phyloP scores from a whole-genome alignment of 2,329 filamentous ascomycete genomes.

The Pyrenochaeta sp. region DNA sequence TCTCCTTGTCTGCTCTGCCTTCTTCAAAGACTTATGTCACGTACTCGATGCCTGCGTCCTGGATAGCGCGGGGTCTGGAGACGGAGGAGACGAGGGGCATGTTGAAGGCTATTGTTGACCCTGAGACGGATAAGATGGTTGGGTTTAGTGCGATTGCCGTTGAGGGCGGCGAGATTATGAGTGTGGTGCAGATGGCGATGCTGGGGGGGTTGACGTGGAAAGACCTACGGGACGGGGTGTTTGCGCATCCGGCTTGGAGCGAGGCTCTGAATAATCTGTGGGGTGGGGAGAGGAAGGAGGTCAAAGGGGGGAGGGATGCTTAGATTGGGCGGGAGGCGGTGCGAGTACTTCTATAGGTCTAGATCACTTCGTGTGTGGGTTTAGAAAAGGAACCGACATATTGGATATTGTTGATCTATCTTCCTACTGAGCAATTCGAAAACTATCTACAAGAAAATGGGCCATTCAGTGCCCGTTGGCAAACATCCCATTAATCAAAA shows the following conservation, averaged over 20 bases:
- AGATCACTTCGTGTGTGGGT: no score
- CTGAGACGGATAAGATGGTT: constrained; percentile 58
- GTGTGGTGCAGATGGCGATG: constrained; percentile 55
- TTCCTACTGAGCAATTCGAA: no score
- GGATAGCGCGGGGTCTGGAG: constrained; percentile 60
- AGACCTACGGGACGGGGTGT: constrained; percentile 49
- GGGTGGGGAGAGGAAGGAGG: constrained; percentile 19
- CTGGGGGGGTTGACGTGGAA: constrained; percentile 56
- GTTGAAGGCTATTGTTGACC: constrained; percentile 62
- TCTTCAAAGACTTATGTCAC: constrained; percentile 1
- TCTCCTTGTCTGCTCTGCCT: constrained; percentile 54
- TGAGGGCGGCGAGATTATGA: constrained; percentile 63
- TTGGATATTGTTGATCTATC: no score
- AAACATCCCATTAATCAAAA: no score
- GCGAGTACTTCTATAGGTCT: no score
- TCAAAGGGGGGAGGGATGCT: background rate
- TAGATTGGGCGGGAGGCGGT: no score
- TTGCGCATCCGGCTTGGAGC: constrained; percentile 58
- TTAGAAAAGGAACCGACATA: no score
- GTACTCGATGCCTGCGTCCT: constrained; percentile 58
- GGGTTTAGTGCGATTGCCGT: constrained; percentile 61
- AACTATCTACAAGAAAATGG: no score
- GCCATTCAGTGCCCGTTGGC: no score
- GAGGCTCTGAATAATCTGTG: constrained; percentile 49
- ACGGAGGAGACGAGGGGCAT: constrained; percentile 60